Base-by-base conservation (phyloP, 768 basidiomycete species). In the Hypsizygus marmoreus region DNA sequence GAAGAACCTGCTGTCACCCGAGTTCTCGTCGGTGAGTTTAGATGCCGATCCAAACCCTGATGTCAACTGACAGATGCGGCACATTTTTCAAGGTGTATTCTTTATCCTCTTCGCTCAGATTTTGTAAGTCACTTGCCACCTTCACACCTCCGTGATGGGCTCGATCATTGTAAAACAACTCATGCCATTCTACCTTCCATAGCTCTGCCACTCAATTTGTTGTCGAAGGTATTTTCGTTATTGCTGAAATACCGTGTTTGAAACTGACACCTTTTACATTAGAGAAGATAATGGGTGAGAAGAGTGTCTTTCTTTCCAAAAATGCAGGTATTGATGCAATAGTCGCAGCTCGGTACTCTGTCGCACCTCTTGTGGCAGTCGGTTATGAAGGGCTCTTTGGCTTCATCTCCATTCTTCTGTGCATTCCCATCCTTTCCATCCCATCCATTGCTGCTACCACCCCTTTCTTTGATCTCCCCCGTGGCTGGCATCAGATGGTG, bases 371-470 rank as follows among this genome's bases (percentile, higher is more conserved):
- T 28, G 81, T 93, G 47, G 95, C 95, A 9, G 97, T 98, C 50
- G 94, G 95, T 17, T 90, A 79, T 51, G 97, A 99, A 69, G 97
- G 97, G 32, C 73, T 95, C 49, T 98, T 95, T 61, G 97, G 97
- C 45, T 71, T 84, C 14, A 54, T 89, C 55, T 87, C 90, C 22
- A 86, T 97, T 57, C 57, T 94, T 30, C 53, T 91, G 32, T 77
- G 84, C 52, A 77, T 97, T 71, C 91, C 93, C 0, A 71, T 97
- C 62, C 74, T 95, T 53, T 79, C 91, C 3, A 75, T 87, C 45
- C 74, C 84, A 34, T 79, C 81, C 28, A 66, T 91, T 56, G 70
- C 86, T 14, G 66, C 83, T 51, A 67, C 78, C 31, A 74, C 85
- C 4, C 72, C 84, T 11, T 84, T 86, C 63, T 97, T 99, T 63